Evolutionary conservation across 176 grass and related monocot species (phyloP).

Genomic region (Aegilops speltoides): DNA sequence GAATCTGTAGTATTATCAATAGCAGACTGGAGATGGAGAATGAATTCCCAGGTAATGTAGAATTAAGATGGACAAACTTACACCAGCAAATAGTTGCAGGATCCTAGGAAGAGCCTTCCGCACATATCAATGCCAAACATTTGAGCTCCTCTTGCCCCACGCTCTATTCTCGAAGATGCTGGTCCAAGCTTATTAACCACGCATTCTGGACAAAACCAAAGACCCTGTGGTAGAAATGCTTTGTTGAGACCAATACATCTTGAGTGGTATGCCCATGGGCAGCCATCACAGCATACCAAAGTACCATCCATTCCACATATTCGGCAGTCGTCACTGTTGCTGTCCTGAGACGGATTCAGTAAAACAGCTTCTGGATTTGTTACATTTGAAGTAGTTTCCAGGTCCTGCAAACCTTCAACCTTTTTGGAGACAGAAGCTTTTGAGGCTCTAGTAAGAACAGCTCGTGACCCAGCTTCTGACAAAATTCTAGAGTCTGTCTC

Average conservation of each 20-base stretch:
- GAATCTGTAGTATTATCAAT: slow-evolving; percentile 3
- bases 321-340: slow-evolving; percentile 92
- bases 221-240: slow-evolving; percentile 68
- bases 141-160: slow-evolving; percentile 77
- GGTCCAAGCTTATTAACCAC: slow-evolving; percentile 70
- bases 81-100: slow-evolving; percentile 97
- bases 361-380: slow-evolving; percentile 28
- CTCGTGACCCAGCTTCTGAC: slow-evolving; percentile 34
- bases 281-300: slow-evolving; percentile 94
- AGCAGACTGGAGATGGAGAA: background rate
- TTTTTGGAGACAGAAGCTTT: slow-evolving; percentile 42
- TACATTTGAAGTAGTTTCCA: slow-evolving; percentile 23
- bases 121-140: slow-evolving; percentile 71
- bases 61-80: slow-evolving; percentile 53
- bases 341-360: slow-evolving; percentile 52
- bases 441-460: slow-evolving; percentile 43
- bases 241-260: slow-evolving; percentile 95
- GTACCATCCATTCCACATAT: slow-evolving; percentile 98
- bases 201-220: slow-evolving; percentile 97
- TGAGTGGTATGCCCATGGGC: slow-evolving; percentile 94
- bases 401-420: slow-evolving; percentile 25
- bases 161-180: slow-evolving; percentile 68
- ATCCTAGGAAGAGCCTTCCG: slow-evolving; percentile 73
- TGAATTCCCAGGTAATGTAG: background rate
- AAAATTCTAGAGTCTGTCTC: slow-evolving; percentile 32